Evolutionary conservation across 805 yeast species (phyloP).

Genomic region (Zygosaccharomyces pseudorouxii): DNA sequence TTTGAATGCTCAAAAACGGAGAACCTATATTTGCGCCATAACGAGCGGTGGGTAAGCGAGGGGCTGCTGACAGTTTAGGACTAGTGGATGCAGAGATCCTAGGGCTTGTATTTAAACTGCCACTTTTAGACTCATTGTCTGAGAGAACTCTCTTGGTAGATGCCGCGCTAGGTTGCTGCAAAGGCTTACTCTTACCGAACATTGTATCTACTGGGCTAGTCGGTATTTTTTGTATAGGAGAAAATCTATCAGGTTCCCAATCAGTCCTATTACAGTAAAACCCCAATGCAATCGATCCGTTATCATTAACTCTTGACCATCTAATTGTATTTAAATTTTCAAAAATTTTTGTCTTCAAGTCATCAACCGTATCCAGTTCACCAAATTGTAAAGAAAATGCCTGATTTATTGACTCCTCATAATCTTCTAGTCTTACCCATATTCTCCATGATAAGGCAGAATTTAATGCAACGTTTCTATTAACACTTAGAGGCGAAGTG

Average conservation of each 20-base stretch:
- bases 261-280: constrained; percentile 26
- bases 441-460: constrained; percentile 18
- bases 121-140: constrained; percentile 1
- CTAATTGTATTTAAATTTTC: constrained; percentile 50
- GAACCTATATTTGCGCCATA: constrained; percentile 8
- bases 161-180: constrained; percentile 3
- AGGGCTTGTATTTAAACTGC: constrained; percentile 11
- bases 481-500: constrained; percentile 10
- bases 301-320: constrained; percentile 52
- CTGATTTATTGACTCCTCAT: constrained; percentile 17
- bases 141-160: neutral
- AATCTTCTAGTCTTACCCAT: constrained; percentile 26
- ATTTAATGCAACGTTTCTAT: constrained; percentile 8
- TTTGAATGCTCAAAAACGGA: constrained; percentile 5
- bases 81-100: constrained; percentile 13
- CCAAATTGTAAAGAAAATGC: constrained; percentile 69
- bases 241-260: constrained; percentile 2
- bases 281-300: constrained; percentile 66
- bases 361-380: constrained; percentile 70
- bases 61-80: constrained; percentile 6
- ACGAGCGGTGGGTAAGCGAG: constrained; percentile 7
- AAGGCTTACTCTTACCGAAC: constrained; percentile 3
- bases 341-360: constrained; percentile 62
- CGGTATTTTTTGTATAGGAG: constrained; percentile 6
- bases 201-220: constrained; percentile 4